phyloP scores from a whole-genome alignment of 805 yeast genomes.

The Cyberlindnera saturnus region DNA sequence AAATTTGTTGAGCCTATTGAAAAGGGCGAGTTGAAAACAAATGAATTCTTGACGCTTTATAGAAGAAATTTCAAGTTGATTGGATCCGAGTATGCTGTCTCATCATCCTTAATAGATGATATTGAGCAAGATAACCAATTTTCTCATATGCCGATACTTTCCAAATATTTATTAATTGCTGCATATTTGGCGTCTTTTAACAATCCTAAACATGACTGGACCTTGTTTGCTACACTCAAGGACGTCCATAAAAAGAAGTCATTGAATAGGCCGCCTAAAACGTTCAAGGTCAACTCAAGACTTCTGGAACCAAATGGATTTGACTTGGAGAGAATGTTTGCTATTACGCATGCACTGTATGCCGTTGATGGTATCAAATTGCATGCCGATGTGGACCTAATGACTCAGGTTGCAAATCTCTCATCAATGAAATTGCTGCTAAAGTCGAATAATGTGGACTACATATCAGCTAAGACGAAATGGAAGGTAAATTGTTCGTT shows the following conservation, averaged over 20 bases:
- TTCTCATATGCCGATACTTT: constrained; percentile 48
- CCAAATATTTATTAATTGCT: constrained; percentile 72
- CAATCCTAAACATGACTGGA: constrained; percentile 62
- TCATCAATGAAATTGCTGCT: constrained; percentile 27
- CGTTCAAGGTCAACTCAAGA: constrained; percentile 46
- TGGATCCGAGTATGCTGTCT: constrained; percentile 27
- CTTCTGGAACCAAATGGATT: constrained; percentile 68
- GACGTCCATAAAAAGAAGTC: constrained; percentile 33
- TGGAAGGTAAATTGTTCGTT: constrained; percentile 79
- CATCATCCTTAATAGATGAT: constrained; percentile 14
- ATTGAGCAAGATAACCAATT: constrained; percentile 7
- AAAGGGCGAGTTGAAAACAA: constrained; percentile 7
- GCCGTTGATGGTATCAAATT: constrained; percentile 33
- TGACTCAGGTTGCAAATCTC: constrained; percentile 29
- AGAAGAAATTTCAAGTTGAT: constrained; percentile 26
- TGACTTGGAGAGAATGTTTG: constrained; percentile 72
- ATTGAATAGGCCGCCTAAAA: constrained; percentile 34
- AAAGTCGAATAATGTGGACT: constrained; percentile 39
- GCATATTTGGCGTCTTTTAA: constrained; percentile 79
- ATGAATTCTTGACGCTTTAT: constrained; percentile 22
- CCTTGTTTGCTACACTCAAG: constrained; percentile 59
- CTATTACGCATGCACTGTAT: constrained; percentile 70
- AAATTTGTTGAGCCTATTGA: constrained; percentile 16
- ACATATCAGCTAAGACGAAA: constrained; percentile 58
- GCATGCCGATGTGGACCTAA: constrained; percentile 28